A percentile compares a stretch with the other conserved stretches of the same genome.
These are phyloP conservation scores for Litchi chinensis DNA, from an alignment of 345 rosid species.

Conservation along the genomic window DNA sequence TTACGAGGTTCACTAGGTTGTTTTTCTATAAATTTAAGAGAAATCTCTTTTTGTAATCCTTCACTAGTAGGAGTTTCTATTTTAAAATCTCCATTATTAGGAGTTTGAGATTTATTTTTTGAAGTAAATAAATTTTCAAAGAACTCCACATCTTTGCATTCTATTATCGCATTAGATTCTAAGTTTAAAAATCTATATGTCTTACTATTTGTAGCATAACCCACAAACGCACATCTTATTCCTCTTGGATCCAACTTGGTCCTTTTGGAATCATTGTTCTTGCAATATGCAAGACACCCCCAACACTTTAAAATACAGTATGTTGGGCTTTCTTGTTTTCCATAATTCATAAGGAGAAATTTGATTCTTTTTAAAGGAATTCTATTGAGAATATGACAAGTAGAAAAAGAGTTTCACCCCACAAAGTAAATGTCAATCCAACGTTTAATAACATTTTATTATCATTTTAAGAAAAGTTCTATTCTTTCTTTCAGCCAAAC, in stretches of 20 bases:
- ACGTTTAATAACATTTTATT: conserved; percentile 9
- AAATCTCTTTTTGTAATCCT: no score
- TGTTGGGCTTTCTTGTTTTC: conserved; percentile 8
- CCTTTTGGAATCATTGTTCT: not conserved
- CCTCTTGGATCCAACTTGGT: not conserved
- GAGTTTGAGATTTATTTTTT: no score
- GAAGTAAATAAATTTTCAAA: conserved; percentile 5
- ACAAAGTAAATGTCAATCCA: not conserved
- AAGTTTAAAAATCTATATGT: conserved; percentile 8
- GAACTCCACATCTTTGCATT: conserved; percentile 15
- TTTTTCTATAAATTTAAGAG: no score
- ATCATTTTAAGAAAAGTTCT: not conserved
- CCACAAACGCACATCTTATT: not conserved
- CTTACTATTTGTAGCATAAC: conserved; percentile 7
- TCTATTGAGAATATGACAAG: conserved; percentile 8
- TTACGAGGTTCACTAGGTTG: no score
- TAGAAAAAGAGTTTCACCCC: conserved; percentile 12
- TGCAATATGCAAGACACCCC: conserved; percentile 8
- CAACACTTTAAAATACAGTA: conserved; percentile 15
- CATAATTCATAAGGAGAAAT: conserved; percentile 18
- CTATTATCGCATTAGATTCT: conserved; percentile 15
- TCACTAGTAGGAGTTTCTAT: no score
- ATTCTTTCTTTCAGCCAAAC: not conserved
- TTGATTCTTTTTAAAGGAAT: not conserved
- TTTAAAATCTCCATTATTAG: not conserved